These are phyloP conservation scores for Gamsiella multidivaricata DNA, from an alignment of 192 early-diverging fungal species.

Conservation along the genomic window DNA sequence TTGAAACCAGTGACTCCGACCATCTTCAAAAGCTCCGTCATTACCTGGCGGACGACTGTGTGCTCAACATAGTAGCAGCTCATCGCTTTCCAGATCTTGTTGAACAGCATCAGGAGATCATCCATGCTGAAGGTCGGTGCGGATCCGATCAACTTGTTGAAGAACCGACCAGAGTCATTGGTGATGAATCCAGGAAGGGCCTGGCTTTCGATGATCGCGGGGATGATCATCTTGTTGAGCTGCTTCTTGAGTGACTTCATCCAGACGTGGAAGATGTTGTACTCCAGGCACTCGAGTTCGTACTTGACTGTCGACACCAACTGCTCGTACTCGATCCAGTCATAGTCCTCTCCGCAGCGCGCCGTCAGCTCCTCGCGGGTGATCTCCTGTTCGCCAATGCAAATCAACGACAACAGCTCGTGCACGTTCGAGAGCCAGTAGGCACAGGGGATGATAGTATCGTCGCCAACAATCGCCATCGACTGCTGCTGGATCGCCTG, in stretches of 20 bases:
- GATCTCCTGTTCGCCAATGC: constrained; percentile 52
- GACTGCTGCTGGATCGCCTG: constrained; percentile 80
- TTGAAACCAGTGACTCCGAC: constrained; percentile 97
- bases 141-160: constrained; percentile 86
- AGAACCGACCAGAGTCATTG: constrained; percentile 90
- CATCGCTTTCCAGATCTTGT: constrained; percentile 95
- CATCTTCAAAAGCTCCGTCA: constrained; percentile 95
- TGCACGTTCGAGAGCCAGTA: constrained; percentile 99
- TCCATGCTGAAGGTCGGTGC: constrained; percentile 91
- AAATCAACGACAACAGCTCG: constrained; percentile 92
- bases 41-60: constrained; percentile 91
- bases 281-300: constrained; percentile 91
- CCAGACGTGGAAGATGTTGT: constrained; percentile 98
- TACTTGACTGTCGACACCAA: constrained; percentile 87
- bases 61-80: constrained; percentile 97
- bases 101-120: constrained; percentile 94
- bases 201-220: constrained; percentile 96
- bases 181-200: constrained; percentile 93
- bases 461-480: constrained; percentile 75
- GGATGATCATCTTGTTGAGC: constrained; percentile 93
- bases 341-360: constrained; percentile 74
- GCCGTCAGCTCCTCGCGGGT: constrained; percentile 57
- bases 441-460: constrained; percentile 80
- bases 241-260: constrained; percentile 98
- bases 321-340: constrained; percentile 80